phyloP scores from a whole-genome alignment of 805 yeast genomes.

The Helenozyma rhizophorensis region DNA sequence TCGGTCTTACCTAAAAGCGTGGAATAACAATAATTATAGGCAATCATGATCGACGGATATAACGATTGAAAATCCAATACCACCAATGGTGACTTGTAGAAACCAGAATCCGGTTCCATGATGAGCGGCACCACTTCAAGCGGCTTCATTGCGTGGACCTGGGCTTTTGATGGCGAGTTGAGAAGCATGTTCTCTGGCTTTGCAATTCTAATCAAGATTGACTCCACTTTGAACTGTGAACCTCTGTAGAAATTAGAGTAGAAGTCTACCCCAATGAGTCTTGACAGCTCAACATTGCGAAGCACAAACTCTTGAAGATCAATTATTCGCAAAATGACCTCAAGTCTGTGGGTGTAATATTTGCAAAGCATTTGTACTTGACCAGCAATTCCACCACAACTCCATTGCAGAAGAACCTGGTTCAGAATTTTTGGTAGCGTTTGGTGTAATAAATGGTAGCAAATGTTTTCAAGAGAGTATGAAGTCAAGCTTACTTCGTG shows the following conservation, averaged over 20 bases:
- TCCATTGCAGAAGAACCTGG: constrained; percentile 41
- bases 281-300: constrained; percentile 74
- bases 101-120: constrained; percentile 85
- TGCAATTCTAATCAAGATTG: constrained; percentile 68
- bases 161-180: constrained; percentile 72
- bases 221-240: constrained; percentile 91
- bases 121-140: constrained; percentile 85
- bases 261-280: constrained; percentile 86
- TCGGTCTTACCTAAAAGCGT: constrained; percentile 63
- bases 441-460: constrained; percentile 61
- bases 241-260: constrained; percentile 85
- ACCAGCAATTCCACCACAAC: constrained; percentile 33
- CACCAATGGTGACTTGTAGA: constrained; percentile 82
- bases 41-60: constrained; percentile 98
- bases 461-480: constrained; percentile 74
- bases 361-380: constrained; percentile 33
- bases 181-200: constrained; percentile 71
- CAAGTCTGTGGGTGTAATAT: constrained; percentile 45
- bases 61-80: constrained; percentile 92
- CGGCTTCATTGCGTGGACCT: constrained; percentile 81
- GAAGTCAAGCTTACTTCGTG: constrained; percentile 58
- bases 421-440: constrained; percentile 61
- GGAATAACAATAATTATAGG: constrained; percentile 87
- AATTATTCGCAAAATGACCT: constrained; percentile 44
- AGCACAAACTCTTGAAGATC: constrained; percentile 62